Base-by-base conservation (phyloP, 768 basidiomycete genomes). In the Collybia sordida region DNA sequence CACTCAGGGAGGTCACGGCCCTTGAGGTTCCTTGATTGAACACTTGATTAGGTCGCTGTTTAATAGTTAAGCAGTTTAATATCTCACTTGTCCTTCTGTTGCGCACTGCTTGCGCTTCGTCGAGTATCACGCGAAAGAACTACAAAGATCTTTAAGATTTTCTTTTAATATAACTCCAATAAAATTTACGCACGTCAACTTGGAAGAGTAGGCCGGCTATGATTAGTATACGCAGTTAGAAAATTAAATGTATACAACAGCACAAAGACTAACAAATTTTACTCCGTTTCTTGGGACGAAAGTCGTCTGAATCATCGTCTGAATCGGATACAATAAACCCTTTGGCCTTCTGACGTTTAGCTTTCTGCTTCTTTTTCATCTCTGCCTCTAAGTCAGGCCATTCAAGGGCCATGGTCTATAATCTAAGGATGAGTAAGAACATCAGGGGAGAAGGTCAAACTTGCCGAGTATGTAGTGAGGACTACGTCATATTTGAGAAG, bases 401-500 rank as follows among this genome's bases (percentile, higher is more conserved):
- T 62, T 85, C 81, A 14, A 67, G 51, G 6, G 80, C 72, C 66
- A 84, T 74, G 0, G 82, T 84, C 81, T 83, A 48, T 9, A 39
- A 31, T 35, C 19, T 22, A 44, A 28, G n/a, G 41, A 35, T 37
- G 19, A 25, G 11, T 34, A 47, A 28, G 3, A 44, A 15, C 15
- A 7, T 27, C 14, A 25, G 19, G 41, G 19, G 40, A 2, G n/a
- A n/a, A 19, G 27, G 37, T 24, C 17, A 28, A 15, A 53, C 69
- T 7, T 56, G 79, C 79, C 6, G 64, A 62, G 52, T 68, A 80
- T 1, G 79, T 80, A 1, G 86, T 87, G 28, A 88, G 55, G 7
- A 89, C 79, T 3, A 87, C 71, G 56, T 89, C 85, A 59, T 81
- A 79, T 38, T 76, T 65, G 49, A 76, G 57, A 2, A 91, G 55